phyloP scores from a whole-genome alignment of 2,329 filamentous ascomycete genomes.

The Neofusicoccum umdonicola region DNA sequence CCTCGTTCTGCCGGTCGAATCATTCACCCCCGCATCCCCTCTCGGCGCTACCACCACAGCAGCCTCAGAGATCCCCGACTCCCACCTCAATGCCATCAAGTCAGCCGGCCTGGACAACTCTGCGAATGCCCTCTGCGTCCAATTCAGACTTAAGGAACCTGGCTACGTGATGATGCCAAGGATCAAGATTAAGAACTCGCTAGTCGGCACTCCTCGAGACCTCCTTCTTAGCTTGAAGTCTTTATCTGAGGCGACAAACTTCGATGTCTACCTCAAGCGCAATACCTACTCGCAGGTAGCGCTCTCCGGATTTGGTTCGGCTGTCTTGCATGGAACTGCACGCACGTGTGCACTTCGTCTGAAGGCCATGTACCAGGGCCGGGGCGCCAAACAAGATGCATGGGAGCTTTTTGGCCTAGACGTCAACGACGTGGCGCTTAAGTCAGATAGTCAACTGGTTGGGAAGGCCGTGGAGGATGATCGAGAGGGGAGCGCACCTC shows the following conservation, averaged over 20 bases:
- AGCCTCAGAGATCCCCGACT: not conserved
- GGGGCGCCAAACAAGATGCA: not conserved
- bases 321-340: not conserved
- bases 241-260: not conserved
- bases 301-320: not conserved
- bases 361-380: not conserved
- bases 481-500: not conserved
- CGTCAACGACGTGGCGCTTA: not conserved
- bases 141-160: not conserved
- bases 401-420: not conserved
- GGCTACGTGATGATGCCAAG: slow-evolving; percentile 7
- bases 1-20: not conserved
- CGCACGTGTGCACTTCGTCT: not conserved
- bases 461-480: not conserved
- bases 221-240: not conserved
- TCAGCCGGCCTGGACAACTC: not conserved
- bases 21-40: not conserved
- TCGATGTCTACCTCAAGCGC: slow-evolving; percentile 3
- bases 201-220: not conserved
- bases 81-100: not conserved
- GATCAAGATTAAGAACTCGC: not conserved
- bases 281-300: slow-evolving; percentile 4
- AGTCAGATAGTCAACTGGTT: not conserved
- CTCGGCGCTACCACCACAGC: not conserved
- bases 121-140: not conserved